Percentiles rank a stretch among this genome's conserved stretches.
Conservation (phyloP, 1,284 basidiomycete genomes). For the Melampsora abietis-canadensis region DNA sequence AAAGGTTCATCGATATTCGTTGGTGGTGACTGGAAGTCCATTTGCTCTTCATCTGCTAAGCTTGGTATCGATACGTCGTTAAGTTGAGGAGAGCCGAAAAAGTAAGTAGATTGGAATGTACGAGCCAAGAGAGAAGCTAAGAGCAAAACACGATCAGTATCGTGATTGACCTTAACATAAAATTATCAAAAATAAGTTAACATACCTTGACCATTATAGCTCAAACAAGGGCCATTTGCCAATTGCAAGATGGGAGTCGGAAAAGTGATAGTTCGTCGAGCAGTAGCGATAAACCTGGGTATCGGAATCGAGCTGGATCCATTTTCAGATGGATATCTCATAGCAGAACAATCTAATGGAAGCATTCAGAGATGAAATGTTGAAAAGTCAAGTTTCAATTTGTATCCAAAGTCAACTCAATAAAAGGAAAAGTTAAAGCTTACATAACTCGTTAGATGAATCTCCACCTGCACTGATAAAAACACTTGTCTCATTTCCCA, state of each 20-base stretch:
- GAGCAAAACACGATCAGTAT: neutral
- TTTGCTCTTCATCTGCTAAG: neutral
- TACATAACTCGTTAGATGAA: conserved; percentile 25
- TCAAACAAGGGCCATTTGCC: conserved; percentile 12
- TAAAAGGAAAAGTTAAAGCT: neutral
- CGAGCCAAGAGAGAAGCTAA: conserved; percentile 29
- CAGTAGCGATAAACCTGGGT: conserved; percentile 9
- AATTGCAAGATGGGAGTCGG: conserved; percentile 37
- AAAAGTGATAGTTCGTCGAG: conserved; percentile 5
- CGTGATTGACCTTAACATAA: neutral
- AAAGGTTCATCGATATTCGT: neutral
- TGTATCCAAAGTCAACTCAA: neutral
- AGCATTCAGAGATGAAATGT: neutral
- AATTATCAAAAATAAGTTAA: neutral
- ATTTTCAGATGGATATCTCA: neutral
- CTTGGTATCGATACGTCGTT: neutral
- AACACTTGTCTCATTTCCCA: conserved; percentile 5
- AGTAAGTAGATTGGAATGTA: conserved; percentile 28
- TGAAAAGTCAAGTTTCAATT: neutral
- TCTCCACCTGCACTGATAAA: conserved; percentile 5
- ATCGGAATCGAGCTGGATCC: neutral
- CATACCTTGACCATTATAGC: conserved; percentile 15
- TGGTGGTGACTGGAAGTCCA: neutral
- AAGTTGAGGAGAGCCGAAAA: conserved; percentile 18
- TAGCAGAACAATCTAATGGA: conserved; percentile 6